Percentiles rank a stretch among this genome's conserved stretches.
These are phyloP conservation scores for Glycine latifolia DNA, from an alignment of 306 rosid species.

Conservation along the genomic window DNA sequence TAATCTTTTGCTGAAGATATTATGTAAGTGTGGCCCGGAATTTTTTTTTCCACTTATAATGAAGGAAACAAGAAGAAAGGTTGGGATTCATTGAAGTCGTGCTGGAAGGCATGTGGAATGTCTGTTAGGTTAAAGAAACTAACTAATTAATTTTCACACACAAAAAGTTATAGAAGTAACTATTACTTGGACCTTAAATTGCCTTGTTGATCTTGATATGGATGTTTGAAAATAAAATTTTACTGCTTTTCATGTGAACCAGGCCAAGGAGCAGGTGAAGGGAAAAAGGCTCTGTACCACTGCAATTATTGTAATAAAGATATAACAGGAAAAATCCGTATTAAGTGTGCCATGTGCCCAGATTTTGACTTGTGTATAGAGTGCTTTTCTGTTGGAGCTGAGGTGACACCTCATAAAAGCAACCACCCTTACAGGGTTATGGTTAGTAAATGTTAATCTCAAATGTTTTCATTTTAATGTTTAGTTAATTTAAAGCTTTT, in stretches of 20 bases:
- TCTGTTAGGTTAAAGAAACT: constrained; percentile 8
- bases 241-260: constrained; percentile 37
- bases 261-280: constrained; percentile 91
- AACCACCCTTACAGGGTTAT: constrained; percentile 90
- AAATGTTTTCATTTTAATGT: constrained; percentile 4
- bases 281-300: constrained; percentile 89
- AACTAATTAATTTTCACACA: not conserved
- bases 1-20: constrained; percentile 21
- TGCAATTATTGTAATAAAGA: constrained; percentile 99
- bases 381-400: constrained; percentile 97
- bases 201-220: constrained; percentile 3
- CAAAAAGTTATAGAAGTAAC: not conserved
- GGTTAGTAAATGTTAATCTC: constrained; percentile 62
- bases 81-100: constrained; percentile 19
- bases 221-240: constrained; percentile 20
- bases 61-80: constrained; percentile 15
- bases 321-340: constrained; percentile 91
- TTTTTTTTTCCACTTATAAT: not conserved
- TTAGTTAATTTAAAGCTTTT: constrained; percentile 6
- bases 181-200: constrained; percentile 32
- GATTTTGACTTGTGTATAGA: constrained; percentile 97
- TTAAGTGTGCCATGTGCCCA: constrained; percentile 90
- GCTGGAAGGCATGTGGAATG: not conserved
- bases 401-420: constrained; percentile 90
- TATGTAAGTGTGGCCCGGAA: not conserved